Conservation (phyloP, 73 alveolate species). For the Paraurostyla sp. region DNA sequence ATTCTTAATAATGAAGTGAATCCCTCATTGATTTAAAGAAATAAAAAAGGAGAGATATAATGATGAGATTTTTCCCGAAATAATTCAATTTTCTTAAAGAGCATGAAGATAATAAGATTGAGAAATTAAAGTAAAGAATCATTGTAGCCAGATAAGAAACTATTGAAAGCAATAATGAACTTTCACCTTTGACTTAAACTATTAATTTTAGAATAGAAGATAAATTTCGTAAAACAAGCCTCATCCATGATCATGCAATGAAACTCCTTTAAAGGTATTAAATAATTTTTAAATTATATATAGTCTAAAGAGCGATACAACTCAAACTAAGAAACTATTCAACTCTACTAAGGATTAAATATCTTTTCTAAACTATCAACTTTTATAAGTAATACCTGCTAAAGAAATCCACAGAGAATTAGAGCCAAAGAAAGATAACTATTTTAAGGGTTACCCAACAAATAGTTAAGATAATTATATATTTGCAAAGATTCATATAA, state of each 20-base stretch:
- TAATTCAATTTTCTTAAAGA: not conserved
- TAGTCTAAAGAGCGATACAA: not conserved
- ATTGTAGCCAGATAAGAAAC: slow-evolving; percentile 27
- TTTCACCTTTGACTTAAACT: slow-evolving; percentile 5
- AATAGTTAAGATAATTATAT: slow-evolving; percentile 6
- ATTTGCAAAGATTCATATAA: not conserved
- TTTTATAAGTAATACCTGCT: not conserved
- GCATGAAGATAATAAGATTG: too few relatives aligned
- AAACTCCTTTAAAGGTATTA: slow-evolving; percentile 4
- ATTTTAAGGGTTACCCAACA: not conserved
- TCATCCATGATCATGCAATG: not conserved
- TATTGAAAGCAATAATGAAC: not conserved
- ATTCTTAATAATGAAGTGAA: not conserved
- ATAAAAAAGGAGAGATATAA: not conserved
- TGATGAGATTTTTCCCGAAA: slow-evolving; percentile 35
- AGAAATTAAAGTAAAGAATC: too few relatives aligned
- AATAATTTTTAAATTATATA: not conserved
- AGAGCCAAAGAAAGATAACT: slow-evolving; percentile 1
- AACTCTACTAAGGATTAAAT: not conserved
- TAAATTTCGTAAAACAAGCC: not conserved
- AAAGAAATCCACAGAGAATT: not conserved
- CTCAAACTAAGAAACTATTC: not conserved
- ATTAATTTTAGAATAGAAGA: not conserved
- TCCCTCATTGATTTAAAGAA: not conserved
- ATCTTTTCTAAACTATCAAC: not conserved